These are phyloP conservation scores for Penicillium paneum DNA, from an alignment of 2,329 filamentous ascomycete genomes.

Conservation along the genomic window DNA sequence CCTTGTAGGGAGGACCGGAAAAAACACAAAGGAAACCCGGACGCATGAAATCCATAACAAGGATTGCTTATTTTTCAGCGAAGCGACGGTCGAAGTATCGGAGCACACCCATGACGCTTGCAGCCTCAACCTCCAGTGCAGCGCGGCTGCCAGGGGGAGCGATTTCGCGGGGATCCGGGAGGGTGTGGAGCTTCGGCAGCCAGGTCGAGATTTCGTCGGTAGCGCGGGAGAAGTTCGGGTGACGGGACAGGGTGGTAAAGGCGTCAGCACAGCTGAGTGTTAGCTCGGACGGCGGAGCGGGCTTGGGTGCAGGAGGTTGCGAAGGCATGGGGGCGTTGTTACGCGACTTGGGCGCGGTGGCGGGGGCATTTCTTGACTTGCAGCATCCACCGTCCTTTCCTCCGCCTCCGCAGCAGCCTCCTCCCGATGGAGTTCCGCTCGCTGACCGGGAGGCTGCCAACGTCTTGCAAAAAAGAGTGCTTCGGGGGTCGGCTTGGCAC, in stretches of 20 bases:
- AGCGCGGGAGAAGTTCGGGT: slow-evolving; percentile 71
- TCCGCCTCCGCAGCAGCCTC: slow-evolving; percentile 62
- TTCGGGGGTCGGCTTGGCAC: slow-evolving; percentile 72
- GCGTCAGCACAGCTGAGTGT: slow-evolving; percentile 68
- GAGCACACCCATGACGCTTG: slow-evolving; percentile 80
- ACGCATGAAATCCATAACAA: slow-evolving; percentile 2
- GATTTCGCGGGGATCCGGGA: slow-evolving; percentile 39
- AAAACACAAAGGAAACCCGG: slow-evolving; percentile 6
- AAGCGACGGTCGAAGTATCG: slow-evolving; percentile 78
- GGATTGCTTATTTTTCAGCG: slow-evolving; percentile 35
- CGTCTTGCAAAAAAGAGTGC: slow-evolving; percentile 78
- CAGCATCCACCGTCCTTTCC: slow-evolving; percentile 63
- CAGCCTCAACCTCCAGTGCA: slow-evolving; percentile 75
- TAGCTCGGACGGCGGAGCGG: slow-evolving; percentile 35
- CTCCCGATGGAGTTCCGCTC: slow-evolving; percentile 38
- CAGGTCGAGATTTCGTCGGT: slow-evolving; percentile 71
- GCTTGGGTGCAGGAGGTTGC: slow-evolving; percentile 23
- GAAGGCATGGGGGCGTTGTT: slow-evolving; percentile 22
- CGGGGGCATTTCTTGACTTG: slow-evolving; percentile 35
- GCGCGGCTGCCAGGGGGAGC: slow-evolving; percentile 38
- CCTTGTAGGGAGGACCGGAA: slow-evolving; percentile 7
- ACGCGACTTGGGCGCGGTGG: slow-evolving; percentile 22
- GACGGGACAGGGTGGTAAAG: slow-evolving; percentile 73
- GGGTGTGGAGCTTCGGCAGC: slow-evolving; percentile 69
- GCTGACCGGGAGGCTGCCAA: slow-evolving; percentile 61